Evolutionary conservation across 2,329 filamentous ascomycete species (phyloP).

Genomic region (Truncatella angustata): DNA sequence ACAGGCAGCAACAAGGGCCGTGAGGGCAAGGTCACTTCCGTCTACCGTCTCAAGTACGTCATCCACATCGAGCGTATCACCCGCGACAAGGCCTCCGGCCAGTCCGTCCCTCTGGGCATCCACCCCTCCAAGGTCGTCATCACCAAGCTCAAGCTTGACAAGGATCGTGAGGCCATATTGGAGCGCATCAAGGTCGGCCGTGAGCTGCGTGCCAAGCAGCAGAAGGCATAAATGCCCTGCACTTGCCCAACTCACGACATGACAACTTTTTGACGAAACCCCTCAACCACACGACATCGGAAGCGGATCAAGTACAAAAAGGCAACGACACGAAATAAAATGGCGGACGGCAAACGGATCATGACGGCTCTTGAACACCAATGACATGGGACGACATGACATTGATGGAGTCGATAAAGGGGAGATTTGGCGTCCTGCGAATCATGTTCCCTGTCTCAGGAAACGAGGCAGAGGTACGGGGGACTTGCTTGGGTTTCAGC

Average conservation of each 20-base stretch:
- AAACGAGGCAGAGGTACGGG: neutral
- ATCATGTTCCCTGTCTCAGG: neutral
- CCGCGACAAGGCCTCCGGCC: constrained; percentile 96
- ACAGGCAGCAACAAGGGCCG: constrained; percentile 79
- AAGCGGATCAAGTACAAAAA: constrained; percentile 5
- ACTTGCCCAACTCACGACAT: neutral
- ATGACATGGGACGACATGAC: constrained; percentile 8
- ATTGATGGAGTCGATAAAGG: constrained; percentile 8
- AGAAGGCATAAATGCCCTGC: constrained; percentile 49
- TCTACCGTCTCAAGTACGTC: constrained; percentile 98
- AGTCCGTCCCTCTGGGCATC: constrained; percentile 91
- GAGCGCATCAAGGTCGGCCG: constrained; percentile 81
- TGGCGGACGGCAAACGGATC: neutral
- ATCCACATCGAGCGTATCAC: constrained; percentile 96
- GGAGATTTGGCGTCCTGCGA: constrained; percentile 9
- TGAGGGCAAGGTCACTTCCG: constrained; percentile 96
- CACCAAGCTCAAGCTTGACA: constrained; percentile 98
- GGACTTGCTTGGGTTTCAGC: constrained; percentile 19
- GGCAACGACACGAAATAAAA: constrained; percentile 13
- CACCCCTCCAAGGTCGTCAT: constrained; percentile 96
- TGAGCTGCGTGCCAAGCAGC: constrained; percentile 72
- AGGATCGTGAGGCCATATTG: constrained; percentile 87
- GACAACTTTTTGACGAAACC: neutral
- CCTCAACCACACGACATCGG: constrained; percentile 6
- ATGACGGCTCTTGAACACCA: neutral